Conservation (phyloP, 2,329 filamentous ascomycete genomes). For the Hymenoscyphus albidus region DNA sequence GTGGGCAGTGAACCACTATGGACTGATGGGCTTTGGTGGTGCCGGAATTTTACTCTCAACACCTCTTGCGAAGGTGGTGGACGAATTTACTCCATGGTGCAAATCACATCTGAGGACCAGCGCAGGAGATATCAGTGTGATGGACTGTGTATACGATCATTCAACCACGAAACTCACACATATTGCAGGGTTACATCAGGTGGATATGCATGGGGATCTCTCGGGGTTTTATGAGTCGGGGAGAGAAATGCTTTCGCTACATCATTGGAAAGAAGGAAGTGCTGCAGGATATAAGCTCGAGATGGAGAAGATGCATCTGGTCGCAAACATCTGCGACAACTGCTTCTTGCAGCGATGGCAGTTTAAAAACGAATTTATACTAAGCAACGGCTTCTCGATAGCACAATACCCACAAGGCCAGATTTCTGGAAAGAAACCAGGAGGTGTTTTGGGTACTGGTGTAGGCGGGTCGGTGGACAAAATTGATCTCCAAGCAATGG, state of each 20-base stretch:
- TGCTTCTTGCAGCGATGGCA: slow-evolving; percentile 45
- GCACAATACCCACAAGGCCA: slow-evolving; percentile 36
- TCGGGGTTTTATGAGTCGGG: slow-evolving; percentile 35
- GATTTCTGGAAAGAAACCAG: slow-evolving; percentile 21
- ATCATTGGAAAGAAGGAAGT: slow-evolving; percentile 34
- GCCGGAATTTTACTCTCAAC: slow-evolving; percentile 31
- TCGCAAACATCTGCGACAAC: slow-evolving; percentile 35
- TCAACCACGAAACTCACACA: slow-evolving; percentile 29
- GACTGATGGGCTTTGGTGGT: slow-evolving; percentile 34
- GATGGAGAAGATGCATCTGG: slow-evolving; percentile 33
- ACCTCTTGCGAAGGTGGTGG: slow-evolving; percentile 27
- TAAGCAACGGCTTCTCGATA: slow-evolving; percentile 46
- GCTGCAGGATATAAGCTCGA: slow-evolving; percentile 29
- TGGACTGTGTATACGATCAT: slow-evolving; percentile 32
- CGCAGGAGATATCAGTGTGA: slow-evolving; percentile 32
- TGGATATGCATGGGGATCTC: slow-evolving; percentile 33
- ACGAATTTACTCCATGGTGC: slow-evolving; percentile 28
- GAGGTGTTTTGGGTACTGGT: slow-evolving; percentile 20
- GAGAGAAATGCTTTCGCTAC: slow-evolving; percentile 29
- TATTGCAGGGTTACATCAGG: slow-evolving; percentile 29
- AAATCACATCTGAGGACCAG: slow-evolving; percentile 29
- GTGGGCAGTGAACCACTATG: slow-evolving; percentile 34
- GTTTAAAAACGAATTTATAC: slow-evolving; percentile 41
- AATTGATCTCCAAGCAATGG: slow-evolving; percentile 36
- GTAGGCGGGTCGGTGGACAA: slow-evolving; percentile 15